Evolutionary conservation across 345 rosid species (phyloP).

Genomic region (Corchorus olitorius): DNA sequence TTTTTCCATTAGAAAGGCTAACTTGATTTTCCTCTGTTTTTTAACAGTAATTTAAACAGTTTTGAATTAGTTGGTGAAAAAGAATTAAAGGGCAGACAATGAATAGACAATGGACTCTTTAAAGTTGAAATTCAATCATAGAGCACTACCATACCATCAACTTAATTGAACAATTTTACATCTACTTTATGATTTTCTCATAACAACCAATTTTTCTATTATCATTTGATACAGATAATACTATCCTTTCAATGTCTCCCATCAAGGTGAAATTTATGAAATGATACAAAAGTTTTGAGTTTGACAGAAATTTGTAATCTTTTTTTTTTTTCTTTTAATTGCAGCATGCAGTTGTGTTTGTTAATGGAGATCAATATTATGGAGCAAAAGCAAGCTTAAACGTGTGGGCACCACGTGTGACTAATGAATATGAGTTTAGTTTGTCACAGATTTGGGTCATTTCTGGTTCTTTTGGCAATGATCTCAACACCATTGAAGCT

Average conservation of each 20-base stretch:
- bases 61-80: not conserved
- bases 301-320: not conserved
- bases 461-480: conserved; percentile 92
- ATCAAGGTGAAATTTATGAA: not conserved
- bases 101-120: not conserved
- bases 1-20: not conserved
- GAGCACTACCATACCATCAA: not conserved
- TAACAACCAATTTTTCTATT: not conserved
- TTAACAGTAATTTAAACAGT: conserved; percentile 3
- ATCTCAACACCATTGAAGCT: conserved; percentile 96
- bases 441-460: conserved; percentile 94
- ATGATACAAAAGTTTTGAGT: conserved; percentile 2
- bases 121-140: conserved; percentile 10
- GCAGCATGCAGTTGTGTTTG: conserved; percentile 98
- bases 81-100: not conserved
- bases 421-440: conserved; percentile 81
- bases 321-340: not conserved
- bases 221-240: not conserved
- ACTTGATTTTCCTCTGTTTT: conserved; percentile 6
- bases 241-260: not conserved
- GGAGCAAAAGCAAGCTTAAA: conserved; percentile 96
- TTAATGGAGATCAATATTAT: conserved; percentile 79
- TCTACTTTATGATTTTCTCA: not conserved
- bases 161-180: not conserved
- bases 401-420: conserved; percentile 88